phyloP scores from a whole-genome alignment of 2,329 filamentous ascomycete genomes.

The Aspergillus eucalypticola region DNA sequence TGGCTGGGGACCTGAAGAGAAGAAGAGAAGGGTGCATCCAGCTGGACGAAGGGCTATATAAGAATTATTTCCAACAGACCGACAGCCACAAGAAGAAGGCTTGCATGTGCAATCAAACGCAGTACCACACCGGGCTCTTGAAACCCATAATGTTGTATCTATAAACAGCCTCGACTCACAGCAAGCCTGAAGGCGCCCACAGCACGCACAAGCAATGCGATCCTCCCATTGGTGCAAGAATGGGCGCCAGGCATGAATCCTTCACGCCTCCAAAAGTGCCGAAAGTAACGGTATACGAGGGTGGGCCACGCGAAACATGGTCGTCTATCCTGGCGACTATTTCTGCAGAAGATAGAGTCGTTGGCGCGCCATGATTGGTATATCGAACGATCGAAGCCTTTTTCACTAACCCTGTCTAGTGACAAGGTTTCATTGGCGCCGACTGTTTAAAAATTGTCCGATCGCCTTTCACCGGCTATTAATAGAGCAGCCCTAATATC shows the following conservation, averaged over 20 bases:
- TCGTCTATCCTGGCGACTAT: constrained; percentile 23
- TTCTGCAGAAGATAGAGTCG: constrained; percentile 10
- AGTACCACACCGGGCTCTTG: constrained; percentile 19
- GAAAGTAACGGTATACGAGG: background rate
- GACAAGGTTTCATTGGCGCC: constrained; percentile 2
- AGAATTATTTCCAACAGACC: background rate
- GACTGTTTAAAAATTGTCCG: background rate
- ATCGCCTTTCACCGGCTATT: background rate
- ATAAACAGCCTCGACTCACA: constrained; percentile 29
- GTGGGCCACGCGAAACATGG: constrained; percentile 31
- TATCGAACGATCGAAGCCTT: constrained; percentile 7
- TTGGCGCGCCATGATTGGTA: constrained; percentile 11
- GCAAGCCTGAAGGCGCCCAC: constrained; percentile 29
- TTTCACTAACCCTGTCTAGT: background rate
- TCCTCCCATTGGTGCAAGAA: constrained; percentile 25
- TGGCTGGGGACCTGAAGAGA: background rate
- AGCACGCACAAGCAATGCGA: constrained; percentile 16
- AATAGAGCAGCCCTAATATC: constrained; percentile 7
- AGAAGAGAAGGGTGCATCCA: background rate
- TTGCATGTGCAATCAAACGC: constrained; percentile 26
- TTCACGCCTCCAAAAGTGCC: constrained; percentile 4
- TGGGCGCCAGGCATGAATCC: constrained; percentile 24
- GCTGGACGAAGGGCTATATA: constrained; percentile 12
- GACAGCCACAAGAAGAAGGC: background rate
- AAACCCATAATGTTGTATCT: constrained; percentile 27